Percentiles rank a stretch among this genome's conserved stretches.
phyloP scores from a whole-genome alignment of 495 filamentous ascomycete genomes.

The Hypomontagnella submonticulosa region DNA sequence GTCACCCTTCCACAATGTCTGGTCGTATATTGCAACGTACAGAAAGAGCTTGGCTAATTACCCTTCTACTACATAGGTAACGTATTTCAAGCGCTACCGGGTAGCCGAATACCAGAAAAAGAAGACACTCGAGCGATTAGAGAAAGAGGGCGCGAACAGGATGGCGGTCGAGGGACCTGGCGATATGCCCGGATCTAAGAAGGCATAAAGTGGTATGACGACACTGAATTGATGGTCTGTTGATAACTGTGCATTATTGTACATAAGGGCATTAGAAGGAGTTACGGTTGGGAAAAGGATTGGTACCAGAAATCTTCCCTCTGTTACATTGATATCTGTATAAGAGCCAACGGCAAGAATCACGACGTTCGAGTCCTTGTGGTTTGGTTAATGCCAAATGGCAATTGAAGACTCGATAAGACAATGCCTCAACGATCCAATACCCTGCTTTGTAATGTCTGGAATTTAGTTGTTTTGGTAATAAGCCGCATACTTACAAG shows the following conservation, averaged over 20 bases:
- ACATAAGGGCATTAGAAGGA: constrained; percentile 30
- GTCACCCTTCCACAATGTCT: constrained; percentile 8
- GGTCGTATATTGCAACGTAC: neutral
- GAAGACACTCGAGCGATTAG: constrained; percentile 78
- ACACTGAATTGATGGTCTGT: neutral
- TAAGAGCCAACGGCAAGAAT: neutral
- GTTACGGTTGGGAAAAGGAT: constrained; percentile 29
- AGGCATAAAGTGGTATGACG: neutral
- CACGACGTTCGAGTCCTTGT: neutral
- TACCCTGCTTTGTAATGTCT: no score
- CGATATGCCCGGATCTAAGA: constrained; percentile 23
- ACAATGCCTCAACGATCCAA: no score
- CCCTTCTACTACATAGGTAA: constrained; percentile 68
- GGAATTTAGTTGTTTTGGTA: no score
- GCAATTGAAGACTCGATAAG: no score
- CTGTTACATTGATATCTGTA: constrained; percentile 8
- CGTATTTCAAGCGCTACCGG: constrained; percentile 95
- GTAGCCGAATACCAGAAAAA: constrained; percentile 91
- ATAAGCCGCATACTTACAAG: no score
- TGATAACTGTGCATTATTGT: constrained; percentile 24
- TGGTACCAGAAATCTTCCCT: constrained; percentile 16
- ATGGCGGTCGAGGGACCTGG: constrained; percentile 54
- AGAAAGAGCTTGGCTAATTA: constrained; percentile 5
- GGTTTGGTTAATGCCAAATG: no score
- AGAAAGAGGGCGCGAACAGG: constrained; percentile 79